Evolutionary conservation across 495 filamentous ascomycete species (phyloP).

Genomic region (Schizothecium vesticola): DNA sequence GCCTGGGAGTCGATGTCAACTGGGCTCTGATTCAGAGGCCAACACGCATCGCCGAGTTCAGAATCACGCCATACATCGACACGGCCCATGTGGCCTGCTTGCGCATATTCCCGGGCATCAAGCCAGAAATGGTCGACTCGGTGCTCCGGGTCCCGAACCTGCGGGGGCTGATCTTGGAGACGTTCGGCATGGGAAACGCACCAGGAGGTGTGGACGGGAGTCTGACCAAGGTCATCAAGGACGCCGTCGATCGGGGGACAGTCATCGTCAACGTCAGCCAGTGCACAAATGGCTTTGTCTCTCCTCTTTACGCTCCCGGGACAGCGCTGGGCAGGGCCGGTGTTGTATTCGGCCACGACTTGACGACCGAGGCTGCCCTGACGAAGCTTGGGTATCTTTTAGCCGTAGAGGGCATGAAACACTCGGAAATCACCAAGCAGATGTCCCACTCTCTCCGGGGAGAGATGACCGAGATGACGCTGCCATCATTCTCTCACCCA

Average conservation of each 20-base stretch:
- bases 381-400: constrained; percentile 91
- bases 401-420: constrained; percentile 56
- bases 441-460: constrained; percentile 79
- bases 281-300: constrained; percentile 83
- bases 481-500: constrained; percentile 64
- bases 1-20: constrained; percentile 73
- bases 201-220: constrained; percentile 78
- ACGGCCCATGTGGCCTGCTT: constrained; percentile 88
- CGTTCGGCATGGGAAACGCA: constrained; percentile 92
- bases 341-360: constrained; percentile 86
- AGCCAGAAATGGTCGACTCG: constrained; percentile 88
- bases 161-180: constrained; percentile 83
- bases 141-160: constrained; percentile 75
- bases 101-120: constrained; percentile 92
- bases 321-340: constrained; percentile 81
- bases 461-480: constrained; percentile 73
- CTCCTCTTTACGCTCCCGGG: constrained; percentile 86
- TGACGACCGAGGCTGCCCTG: constrained; percentile 90
- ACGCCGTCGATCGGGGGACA: constrained; percentile 73
- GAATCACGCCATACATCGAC: constrained; percentile 70
- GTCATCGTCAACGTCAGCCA: constrained; percentile 93
- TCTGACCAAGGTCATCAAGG: constrained; percentile 72
- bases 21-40: constrained; percentile 79
- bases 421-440: constrained; percentile 56
- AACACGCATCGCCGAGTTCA: constrained; percentile 65